Base-by-base conservation (phyloP, 495 filamentous ascomycete species). In the Neurospora sp. region DNA sequence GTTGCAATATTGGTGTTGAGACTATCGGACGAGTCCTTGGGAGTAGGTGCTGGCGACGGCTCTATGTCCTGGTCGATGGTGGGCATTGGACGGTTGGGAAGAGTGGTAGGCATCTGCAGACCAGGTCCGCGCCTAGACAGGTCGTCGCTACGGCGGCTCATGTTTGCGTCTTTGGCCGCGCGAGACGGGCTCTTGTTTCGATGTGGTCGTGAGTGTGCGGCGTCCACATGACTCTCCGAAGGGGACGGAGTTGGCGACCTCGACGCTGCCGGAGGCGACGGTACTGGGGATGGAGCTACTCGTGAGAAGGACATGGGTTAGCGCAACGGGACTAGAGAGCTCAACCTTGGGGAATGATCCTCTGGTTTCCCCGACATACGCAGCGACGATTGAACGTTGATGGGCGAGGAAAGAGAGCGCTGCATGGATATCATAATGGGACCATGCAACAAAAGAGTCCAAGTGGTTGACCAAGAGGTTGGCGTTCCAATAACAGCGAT, bases 371-470 rank as follows among this genome's bases (percentile, higher is more conserved):
- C 72, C 78, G 77, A 86, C 85, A 80, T 85, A 86, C 85, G 81
- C 78, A 82, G 79, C 76, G 85, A 84, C 74, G 84, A 81, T 76
- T 84, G 84, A 74, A 85, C 80, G 76, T 82, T 82, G 80, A 84
- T 84, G 74, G 85, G 84, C 76, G 85, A 86, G 37, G 84, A 85
- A 71, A 85, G 83, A 70, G 84, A 86, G 73, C 84, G 84, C 79
- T 86, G 84, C 84, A 86, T 86, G 78, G 85, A 84, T 79, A 85
- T 84, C 84, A 86, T 86, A 81, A 76, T 85, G 81, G 80, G 78
- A 79, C 82, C 84, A 83, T 84, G 77, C 70, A 74, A 73, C 72
- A 69, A 20, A 73, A 72, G 35, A 31, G 76, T 71, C 70, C 71
- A 69, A 73, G 77, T 75, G 78, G 76, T 80, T 74, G 75, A 78